Evolutionary conservation across 495 filamentous ascomycete genomes (phyloP), one percentile per base, ranked within the genome.

Genomic region (Letharia columbiana): DNA sequence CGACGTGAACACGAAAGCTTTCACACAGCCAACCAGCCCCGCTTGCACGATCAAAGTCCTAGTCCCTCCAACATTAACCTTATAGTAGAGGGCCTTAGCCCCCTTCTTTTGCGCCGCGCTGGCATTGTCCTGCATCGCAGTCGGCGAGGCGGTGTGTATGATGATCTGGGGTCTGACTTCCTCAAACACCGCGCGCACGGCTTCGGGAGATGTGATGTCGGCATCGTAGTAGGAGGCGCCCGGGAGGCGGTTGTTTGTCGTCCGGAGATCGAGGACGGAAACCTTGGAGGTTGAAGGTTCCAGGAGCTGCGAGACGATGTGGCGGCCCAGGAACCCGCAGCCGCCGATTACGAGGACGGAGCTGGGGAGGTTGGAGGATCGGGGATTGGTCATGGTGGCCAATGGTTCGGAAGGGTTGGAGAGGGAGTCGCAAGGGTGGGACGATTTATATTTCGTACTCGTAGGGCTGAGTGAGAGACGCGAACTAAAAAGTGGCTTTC

Each of bases 11-110:
- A 99, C 90, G 71, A 99, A 89, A 0, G 87, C 95, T 78, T 91
- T 96, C 71, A 96, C 92, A 56, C 78, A 80, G 49, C 84, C 86
- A 41, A 83, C 82, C 71, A 89, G 82, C 68, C 85, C 84, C 62
- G 89, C 88, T 18, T 88, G 89, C 63, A 91, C 84, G 57, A 99
- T 76, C 28, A 98, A 78, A 28, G 80, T 88, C 68, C 83, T 85
- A 0, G 93, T 97, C 23, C 94, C 94, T 31, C 90, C 89, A 1
- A 99, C 91, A 75, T 98, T 99, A 68, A 99, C 94, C 78, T 90
- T 92, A 64, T 84, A 81, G 77, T 87, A 88, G 2, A 91, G 68
- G 17, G 66, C 20, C 44, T 42, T 54, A 0, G 58, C 64, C 15
- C 44, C 58, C 67, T 71, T 72, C 66, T 81, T 69, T 59, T 80